These are phyloP conservation scores for Haematococcus lacustris DNA, from an alignment of 139 green algal genomes.

Conservation along the genomic window DNA sequence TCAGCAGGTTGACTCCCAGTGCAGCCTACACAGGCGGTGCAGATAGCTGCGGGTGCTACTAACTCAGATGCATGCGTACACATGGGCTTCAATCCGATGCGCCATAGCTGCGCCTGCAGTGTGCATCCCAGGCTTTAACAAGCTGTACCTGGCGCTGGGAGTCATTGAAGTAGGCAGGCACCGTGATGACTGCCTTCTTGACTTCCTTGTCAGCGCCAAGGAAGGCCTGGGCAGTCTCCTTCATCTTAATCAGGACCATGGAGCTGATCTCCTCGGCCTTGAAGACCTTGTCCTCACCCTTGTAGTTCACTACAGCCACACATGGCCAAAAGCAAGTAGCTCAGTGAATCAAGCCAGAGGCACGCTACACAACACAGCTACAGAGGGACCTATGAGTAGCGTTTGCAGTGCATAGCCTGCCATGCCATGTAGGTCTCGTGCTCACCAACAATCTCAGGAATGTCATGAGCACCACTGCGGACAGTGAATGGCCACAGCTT, in stretches of 20 bases:
- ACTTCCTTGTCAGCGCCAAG: slow-evolving; percentile 41
- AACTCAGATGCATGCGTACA: not conserved
- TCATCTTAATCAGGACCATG: slow-evolving; percentile 96
- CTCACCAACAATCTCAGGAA: slow-evolving; percentile 9
- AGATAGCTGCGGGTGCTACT: not conserved
- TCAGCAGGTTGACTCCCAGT: not conserved
- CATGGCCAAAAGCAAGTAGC: no score
- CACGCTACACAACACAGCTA: no score
- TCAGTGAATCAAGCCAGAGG: no score
- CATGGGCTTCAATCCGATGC: not conserved
- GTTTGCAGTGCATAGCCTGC: no score
- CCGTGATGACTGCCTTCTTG: slow-evolving; percentile 31
- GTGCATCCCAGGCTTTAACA: not conserved
- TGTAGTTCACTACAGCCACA: slow-evolving; percentile 71
- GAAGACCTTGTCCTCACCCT: slow-evolving; percentile 83
- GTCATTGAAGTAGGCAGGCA: slow-evolving; percentile 91
- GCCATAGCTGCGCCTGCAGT: not conserved
- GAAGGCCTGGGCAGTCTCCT: slow-evolving; percentile 75
- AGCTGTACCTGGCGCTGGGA: slow-evolving; percentile 65
- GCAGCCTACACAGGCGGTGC: not conserved
- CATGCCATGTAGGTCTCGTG: no score
- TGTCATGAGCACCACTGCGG: slow-evolving; percentile 4
- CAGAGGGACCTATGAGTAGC: no score
- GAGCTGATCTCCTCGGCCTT: slow-evolving; percentile 83
- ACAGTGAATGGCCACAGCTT: slow-evolving; percentile 85